Evolutionary conservation across 352 stramenopile genomes (phyloP).

Genomic region (Phytophthora cryptogea): DNA sequence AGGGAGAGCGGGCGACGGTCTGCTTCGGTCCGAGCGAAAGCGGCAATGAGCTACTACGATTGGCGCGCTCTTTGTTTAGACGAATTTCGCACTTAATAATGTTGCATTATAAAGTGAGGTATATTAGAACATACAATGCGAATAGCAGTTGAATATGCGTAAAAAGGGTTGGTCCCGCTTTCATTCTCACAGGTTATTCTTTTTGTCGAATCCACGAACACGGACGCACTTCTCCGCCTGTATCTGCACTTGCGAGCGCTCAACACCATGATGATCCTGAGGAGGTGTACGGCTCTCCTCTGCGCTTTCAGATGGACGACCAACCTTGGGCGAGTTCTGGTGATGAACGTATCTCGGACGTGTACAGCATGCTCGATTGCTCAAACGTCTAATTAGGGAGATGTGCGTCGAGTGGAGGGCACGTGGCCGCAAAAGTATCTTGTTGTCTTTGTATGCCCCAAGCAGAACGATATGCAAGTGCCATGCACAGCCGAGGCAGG

Average conservation of each 20-base stretch:
- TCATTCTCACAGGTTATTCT: background rate
- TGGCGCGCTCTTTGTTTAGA: constrained; percentile 22
- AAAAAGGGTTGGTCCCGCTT: background rate
- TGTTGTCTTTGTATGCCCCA: constrained; percentile 10
- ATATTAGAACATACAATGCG: background rate
- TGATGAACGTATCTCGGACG: background rate
- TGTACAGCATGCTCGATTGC: constrained; percentile 9
- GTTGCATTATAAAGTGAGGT: too few relatives aligned
- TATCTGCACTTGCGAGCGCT: background rate
- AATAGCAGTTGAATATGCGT: background rate
- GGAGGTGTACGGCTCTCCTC: constrained; percentile 24
- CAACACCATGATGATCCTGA: constrained; percentile 28
- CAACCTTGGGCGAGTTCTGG: background rate
- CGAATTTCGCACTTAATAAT: background rate
- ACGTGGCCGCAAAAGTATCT: constrained; percentile 2
- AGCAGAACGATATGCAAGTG: constrained; percentile 14
- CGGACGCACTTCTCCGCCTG: constrained; percentile 1
- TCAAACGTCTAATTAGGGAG: constrained; percentile 14
- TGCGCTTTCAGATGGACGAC: background rate
- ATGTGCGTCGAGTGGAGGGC: constrained; percentile 2
- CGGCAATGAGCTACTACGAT: constrained; percentile 30
- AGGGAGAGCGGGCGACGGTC: constrained; percentile 12
- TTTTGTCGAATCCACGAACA: background rate
- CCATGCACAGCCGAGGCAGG: constrained; percentile 1
- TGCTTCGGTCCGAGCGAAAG: constrained; percentile 33